phyloP scores from a whole-genome alignment of 2,329 filamentous ascomycete species.

The Exophiala aquamarina region DNA sequence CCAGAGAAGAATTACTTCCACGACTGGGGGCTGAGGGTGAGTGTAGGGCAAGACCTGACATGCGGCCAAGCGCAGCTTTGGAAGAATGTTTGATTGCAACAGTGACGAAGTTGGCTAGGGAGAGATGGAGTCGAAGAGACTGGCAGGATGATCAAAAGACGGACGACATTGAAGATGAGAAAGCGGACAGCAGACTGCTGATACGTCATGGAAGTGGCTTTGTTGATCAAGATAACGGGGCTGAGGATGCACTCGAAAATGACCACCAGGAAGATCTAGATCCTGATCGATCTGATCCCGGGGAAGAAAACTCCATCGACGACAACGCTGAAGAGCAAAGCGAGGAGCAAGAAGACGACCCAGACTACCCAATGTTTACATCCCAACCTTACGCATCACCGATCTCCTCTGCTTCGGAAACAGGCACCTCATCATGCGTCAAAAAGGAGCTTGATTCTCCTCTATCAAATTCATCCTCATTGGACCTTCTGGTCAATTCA shows the following conservation, averaged over 20 bases:
- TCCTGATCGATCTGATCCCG: too few relatives aligned
- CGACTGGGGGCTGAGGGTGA: constrained; percentile 24
- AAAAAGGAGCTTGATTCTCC: neutral
- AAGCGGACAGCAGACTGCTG: too few relatives aligned
- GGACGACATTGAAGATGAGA: neutral
- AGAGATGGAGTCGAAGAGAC: constrained; percentile 45
- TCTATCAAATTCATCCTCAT: too few relatives aligned
- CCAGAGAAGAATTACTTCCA: constrained; percentile 53
- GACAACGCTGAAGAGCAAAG: constrained; percentile 1
- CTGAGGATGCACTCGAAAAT: constrained; percentile 2
- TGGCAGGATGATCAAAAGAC: constrained; percentile 11
- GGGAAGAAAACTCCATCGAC: neutral
- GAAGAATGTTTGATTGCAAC: constrained; percentile 69
- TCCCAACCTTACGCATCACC: constrained; percentile 8
- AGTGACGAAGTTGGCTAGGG: constrained; percentile 67
- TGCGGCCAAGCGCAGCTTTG: constrained; percentile 58
- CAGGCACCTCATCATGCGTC: neutral
- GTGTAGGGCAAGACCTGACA: constrained; percentile 4
- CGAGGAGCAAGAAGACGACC: neutral
- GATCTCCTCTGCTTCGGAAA: constrained; percentile 8
- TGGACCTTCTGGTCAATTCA: constrained; percentile 3
- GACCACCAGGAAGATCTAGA: constrained; percentile 3
- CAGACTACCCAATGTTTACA: constrained; percentile 13
- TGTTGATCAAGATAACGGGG: neutral
- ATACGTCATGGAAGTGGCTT: too few relatives aligned